Percentiles rank a stretch among this genome's conserved stretches.
Conservation (phyloP, 2,329 filamentous ascomycete species). For the Penicillium italicum region DNA sequence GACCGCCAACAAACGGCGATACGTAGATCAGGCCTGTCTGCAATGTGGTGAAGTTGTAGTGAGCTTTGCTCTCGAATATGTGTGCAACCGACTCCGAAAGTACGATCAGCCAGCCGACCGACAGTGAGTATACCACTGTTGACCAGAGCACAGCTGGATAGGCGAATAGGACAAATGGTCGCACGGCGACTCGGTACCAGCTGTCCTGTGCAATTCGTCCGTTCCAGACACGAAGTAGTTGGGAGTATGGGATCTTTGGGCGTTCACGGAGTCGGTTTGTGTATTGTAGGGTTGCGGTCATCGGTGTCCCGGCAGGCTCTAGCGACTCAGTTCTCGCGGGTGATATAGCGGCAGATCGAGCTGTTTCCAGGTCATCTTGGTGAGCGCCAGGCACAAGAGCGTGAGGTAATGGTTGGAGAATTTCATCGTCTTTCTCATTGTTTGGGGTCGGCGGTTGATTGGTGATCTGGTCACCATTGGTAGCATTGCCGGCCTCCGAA, state of each 20-base stretch:
- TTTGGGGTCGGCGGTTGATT: conserved; percentile 1
- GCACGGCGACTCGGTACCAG: conserved; percentile 72
- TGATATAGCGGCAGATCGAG: conserved; percentile 19
- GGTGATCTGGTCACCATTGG: background rate
- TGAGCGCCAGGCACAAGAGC: conserved; percentile 1
- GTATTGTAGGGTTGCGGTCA: conserved; percentile 51
- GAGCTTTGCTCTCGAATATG: conserved; percentile 66
- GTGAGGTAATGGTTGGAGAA: conserved; percentile 12
- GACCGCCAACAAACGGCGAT: conserved; percentile 81
- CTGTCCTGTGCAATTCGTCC: conserved; percentile 73
- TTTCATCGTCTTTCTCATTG: conserved; percentile 15
- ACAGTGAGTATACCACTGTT: conserved; percentile 76
- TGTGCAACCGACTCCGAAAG: conserved; percentile 81
- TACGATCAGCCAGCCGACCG: conserved; percentile 92
- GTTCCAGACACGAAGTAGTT: conserved; percentile 73
- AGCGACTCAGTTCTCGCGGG: conserved; percentile 33
- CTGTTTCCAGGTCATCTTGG: conserved; percentile 32
- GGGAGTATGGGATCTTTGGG: conserved; percentile 66
- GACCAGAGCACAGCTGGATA: conserved; percentile 93
- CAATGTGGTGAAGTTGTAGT: conserved; percentile 77
- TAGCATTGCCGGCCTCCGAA: background rate
- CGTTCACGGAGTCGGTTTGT: conserved; percentile 65
- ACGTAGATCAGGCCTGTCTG: conserved; percentile 84
- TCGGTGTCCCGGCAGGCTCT: conserved; percentile 22
- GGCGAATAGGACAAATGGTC: conserved; percentile 80